Conservation (phyloP, 257 asterid species). For the Cinchona pubescens region DNA sequence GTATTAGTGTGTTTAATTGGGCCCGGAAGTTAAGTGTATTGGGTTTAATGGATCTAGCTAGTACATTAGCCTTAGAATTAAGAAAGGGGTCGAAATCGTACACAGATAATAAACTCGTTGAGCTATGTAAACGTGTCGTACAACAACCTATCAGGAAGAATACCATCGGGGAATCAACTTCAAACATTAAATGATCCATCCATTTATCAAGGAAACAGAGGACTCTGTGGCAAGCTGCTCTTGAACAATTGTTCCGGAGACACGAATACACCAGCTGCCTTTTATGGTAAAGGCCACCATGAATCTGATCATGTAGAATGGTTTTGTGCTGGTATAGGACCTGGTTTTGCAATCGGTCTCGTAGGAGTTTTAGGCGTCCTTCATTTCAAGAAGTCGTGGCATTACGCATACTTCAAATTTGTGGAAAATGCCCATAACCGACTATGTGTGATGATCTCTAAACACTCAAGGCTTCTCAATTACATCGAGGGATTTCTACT, state of each 20-base stretch:
- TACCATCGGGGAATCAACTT: constrained; percentile 35
- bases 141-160: constrained; percentile 24
- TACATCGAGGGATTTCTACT: no score
- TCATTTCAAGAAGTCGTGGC: constrained; percentile 16
- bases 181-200: constrained; percentile 13
- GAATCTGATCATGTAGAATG: not conserved
- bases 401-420: constrained; percentile 11
- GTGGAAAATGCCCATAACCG: not conserved
- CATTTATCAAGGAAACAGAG: constrained; percentile 3
- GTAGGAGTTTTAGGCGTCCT: constrained; percentile 13
- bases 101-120: constrained; percentile 21
- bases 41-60: constrained; percentile 16
- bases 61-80: constrained; percentile 22
- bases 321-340: constrained; percentile 14
- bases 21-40: no score
- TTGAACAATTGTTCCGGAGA: not conserved
- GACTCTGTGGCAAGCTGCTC: constrained; percentile 10
- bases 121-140: constrained; percentile 28
- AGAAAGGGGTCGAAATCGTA: no score
- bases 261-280: no score
- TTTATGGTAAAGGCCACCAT: not conserved
- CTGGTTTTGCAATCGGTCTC: constrained; percentile 24
- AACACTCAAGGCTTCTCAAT: no score
- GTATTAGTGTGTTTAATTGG: no score
- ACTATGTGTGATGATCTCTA: not conserved